Evolutionary conservation across 805 yeast species (phyloP), one percentile per base, ranked within the genome.

Genomic region (Grigorovia jiainica): DNA sequence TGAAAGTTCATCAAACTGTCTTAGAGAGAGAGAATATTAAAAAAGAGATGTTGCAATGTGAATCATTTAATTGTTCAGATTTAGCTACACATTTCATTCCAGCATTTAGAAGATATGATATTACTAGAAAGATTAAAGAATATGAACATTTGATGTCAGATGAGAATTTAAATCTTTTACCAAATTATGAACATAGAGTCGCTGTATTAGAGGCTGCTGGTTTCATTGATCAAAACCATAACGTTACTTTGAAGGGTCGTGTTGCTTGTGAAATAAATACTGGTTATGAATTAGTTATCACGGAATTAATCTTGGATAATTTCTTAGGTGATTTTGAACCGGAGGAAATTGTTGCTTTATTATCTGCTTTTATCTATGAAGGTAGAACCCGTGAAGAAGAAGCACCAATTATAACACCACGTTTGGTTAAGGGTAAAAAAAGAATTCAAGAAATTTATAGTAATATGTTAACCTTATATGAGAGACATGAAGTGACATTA

Each of bases 331-430:
- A 87, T 44, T 89, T 84, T 57, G 94, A 89, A 48, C 87, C 97
- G 0, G 96, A 87, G 55, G 98, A 92, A 61, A 87, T 92, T 47
- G 97, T 89, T n/a, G 97, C 97, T 0, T 67, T 92, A 38, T 64
- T 92, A 25, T 87, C 97, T 0, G 86, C 84, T 30, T 92, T 92
- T 65, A 95, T 92, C 1, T 92, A 85, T 57, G 97, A 92, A 55
- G 97, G 97, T 1, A 52, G 63, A 29, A 71, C 76, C 15, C 70
- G 75, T 18, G 78, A 74, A 30, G 78, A 71, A 15, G 94, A 80
- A 45, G 79, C 76, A 7, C 65, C 74, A 3, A 56, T 63, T 23
- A 76, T 74, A 1, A 83, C 95, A 0, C 95, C 96, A 19, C 70
- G 94, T 39, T 70, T 92, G 40, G 92, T 84, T 40, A 73, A 68